Percentiles rank a stretch among this genome's conserved stretches.
Evolutionary conservation across 495 filamentous ascomycete species (phyloP).

Genomic region (Penicillium maclennaniae): DNA sequence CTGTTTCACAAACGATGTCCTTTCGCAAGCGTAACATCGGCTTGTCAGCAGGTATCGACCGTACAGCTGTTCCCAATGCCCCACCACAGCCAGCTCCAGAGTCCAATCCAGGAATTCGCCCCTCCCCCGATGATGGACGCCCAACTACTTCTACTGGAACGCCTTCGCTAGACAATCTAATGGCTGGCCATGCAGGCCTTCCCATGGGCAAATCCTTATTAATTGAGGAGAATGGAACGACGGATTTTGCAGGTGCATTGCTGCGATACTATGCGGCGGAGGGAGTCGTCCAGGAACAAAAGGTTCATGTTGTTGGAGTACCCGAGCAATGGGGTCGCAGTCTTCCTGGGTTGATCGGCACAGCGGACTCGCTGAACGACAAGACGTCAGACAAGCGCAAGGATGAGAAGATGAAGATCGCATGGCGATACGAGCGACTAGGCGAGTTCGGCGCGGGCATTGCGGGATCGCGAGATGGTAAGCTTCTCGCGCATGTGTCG

Average conservation of each 20-base stretch:
- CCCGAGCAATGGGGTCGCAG: constrained; percentile 76
- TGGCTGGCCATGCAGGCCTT: constrained; percentile 86
- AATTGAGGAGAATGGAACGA: constrained; percentile 90
- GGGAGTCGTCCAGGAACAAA: constrained; percentile 87
- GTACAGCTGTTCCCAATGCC: constrained; percentile 26
- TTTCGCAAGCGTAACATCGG: constrained; percentile 87
- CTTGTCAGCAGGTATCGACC: constrained; percentile 46
- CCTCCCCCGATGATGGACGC: constrained; percentile 85
- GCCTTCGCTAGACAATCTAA: constrained; percentile 73
- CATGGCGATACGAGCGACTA: constrained; percentile 91
- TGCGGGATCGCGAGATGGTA: constrained; percentile 52
- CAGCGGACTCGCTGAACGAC: constrained; percentile 44
- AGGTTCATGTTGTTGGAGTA: constrained; percentile 78
- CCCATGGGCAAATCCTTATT: constrained; percentile 76
- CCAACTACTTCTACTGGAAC: constrained; percentile 89
- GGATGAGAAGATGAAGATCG: constrained; percentile 92
- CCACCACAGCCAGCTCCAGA: constrained; percentile 34
- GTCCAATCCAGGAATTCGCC: constrained; percentile 65
- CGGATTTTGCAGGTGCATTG: constrained; percentile 83
- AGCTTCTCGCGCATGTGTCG: constrained; percentile 10
- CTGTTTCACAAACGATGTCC: constrained; percentile 55
- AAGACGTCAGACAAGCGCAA: constrained; percentile 36
- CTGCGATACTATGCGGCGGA: constrained; percentile 90
- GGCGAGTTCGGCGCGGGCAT: constrained; percentile 57
- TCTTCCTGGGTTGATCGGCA: constrained; percentile 67